Evolutionary conservation across 2,329 filamentous ascomycete species (phyloP).

Genomic region (Bertia moriformis): DNA sequence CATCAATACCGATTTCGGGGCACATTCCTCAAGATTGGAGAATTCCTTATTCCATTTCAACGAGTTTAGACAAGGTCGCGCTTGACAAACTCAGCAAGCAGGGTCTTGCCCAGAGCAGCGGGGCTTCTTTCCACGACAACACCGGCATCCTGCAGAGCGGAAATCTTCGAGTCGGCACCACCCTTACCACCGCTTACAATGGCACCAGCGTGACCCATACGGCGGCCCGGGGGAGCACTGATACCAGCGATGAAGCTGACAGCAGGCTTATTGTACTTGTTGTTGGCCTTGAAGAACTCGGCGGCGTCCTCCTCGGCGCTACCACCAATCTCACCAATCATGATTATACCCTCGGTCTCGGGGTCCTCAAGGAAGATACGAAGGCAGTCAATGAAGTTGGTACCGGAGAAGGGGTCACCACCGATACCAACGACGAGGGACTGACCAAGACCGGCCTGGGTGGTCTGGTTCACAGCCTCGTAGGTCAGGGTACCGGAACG

Average conservation of each 20-base stretch:
- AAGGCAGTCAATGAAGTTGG: constrained; percentile 99
- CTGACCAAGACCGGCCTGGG: constrained; percentile 88
- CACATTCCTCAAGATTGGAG: too few relatives aligned
- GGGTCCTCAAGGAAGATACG: constrained; percentile 90
- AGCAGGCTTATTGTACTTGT: constrained; percentile 86
- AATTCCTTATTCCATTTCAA: too few relatives aligned
- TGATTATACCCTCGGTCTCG: constrained; percentile 98
- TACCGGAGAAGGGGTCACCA: constrained; percentile 95
- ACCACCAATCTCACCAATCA: constrained; percentile 98
- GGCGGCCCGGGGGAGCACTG: constrained; percentile 83
- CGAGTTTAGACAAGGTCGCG: constrained; percentile 84
- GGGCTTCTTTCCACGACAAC: constrained; percentile 94
- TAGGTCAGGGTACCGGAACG: constrained; percentile 97
- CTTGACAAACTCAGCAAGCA: constrained; percentile 92
- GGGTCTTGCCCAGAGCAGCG: constrained; percentile 77
- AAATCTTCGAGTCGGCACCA: constrained; percentile 95
- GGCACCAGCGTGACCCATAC: constrained; percentile 97
- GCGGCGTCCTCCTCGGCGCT: constrained; percentile 95
- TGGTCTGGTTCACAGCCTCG: constrained; percentile 99
- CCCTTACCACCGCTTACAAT: constrained; percentile 97
- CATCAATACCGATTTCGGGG: too few relatives aligned
- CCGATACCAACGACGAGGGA: constrained; percentile 96
- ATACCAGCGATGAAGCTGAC: constrained; percentile 98
- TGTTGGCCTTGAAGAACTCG: constrained; percentile 85
- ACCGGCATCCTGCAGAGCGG: constrained; percentile 79